Base-by-base conservation (phyloP, 139 green algal genomes). In the Astrephomene gubernaculifera region DNA sequence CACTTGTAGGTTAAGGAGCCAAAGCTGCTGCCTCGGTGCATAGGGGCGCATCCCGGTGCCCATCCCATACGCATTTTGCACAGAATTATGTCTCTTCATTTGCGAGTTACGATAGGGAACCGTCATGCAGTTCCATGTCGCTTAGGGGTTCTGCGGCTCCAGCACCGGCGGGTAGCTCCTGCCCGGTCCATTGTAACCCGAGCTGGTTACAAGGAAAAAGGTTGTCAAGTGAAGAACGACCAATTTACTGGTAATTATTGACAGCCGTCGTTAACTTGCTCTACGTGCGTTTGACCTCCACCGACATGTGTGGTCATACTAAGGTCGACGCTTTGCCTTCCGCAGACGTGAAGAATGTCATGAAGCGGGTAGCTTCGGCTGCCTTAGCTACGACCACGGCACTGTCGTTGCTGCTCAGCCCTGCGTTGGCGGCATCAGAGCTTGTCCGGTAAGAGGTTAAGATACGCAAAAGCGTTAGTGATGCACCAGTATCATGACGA, bases 371-470 rank as follows among this genome's bases (percentile, higher is more conserved):
- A 12, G 63, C 33, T 1, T 22, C 61, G 5, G 78, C 43, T 29
- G 63, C 63, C 4, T 35, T 84, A 1, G 78, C 61, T 8, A 75
- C 61, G 2, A 52, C 61, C 0, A 65, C 78, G 1, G 78, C 78
- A 1, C n/a, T 84, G 0, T 73, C 54, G 6, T 31, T 84, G 9
- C 29, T 84, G 1, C 64, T 84, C 19, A 84, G 78, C 78, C 63
- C 63, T 12, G 63, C 76, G 22, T 14, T 84, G 6, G 78, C 60
- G 24, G 76, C 60, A 5, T 64, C 76, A n/a, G 78, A 84, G 78
- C 31, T 84, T 27, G 61, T 84, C 4, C 43, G 78, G 78, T 84
- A 54, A 64, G 78, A 14, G 60, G 14, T n/a, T n/a, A n/a, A n/a
- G n/a, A n/a, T n/a, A n/a, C n/a, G n/a, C n/a, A n/a, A n/a, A n/a